A percentile compares a stretch with the other conserved stretches of the same genome.
Evolutionary conservation across 495 filamentous ascomycete species (phyloP).

Genomic region (Tuber microsphaerosporum): DNA sequence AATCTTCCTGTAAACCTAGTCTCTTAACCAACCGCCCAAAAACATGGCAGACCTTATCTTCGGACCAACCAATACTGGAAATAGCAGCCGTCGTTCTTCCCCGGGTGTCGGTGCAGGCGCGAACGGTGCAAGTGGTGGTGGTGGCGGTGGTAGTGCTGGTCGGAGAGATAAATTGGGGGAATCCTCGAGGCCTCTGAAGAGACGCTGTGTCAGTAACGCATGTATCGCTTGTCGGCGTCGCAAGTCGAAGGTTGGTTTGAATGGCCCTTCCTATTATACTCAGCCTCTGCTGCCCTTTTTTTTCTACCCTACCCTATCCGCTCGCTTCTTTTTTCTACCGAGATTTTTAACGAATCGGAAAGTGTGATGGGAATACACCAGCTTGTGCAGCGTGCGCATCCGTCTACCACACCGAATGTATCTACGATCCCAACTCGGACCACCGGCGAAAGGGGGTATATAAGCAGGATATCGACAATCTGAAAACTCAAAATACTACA

Average conservation of each 20-base stretch:
- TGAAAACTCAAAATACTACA: constrained; percentile 80
- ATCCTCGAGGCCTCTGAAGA: constrained; percentile 49
- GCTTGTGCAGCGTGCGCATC: constrained; percentile 91
- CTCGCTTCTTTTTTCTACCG: constrained; percentile 10
- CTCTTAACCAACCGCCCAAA: background rate
- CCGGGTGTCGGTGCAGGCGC: background rate
- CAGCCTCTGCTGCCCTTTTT: background rate
- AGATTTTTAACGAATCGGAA: constrained; percentile 4
- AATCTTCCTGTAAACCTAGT: background rate
- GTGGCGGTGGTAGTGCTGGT: background rate
- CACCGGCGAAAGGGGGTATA: constrained; percentile 95
- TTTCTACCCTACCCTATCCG: background rate
- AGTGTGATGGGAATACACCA: constrained; percentile 88
- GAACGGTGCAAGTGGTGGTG: background rate
- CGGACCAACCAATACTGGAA: background rate
- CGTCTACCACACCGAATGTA: constrained; percentile 85
- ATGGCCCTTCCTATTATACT: background rate
- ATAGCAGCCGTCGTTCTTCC: background rate
- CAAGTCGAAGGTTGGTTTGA: constrained; percentile 64
- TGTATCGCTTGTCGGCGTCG: constrained; percentile 86
- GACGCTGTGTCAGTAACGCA: constrained; percentile 86
- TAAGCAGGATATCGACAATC: constrained; percentile 83
- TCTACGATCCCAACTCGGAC: constrained; percentile 94
- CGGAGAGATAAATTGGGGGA: constrained; percentile 17
- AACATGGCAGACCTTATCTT: background rate